Percentiles rank a stretch among this genome's conserved stretches.
Conservation (phyloP, 1,284 basidiomycete genomes). For the Rhodotorula mucilaginosa region DNA sequence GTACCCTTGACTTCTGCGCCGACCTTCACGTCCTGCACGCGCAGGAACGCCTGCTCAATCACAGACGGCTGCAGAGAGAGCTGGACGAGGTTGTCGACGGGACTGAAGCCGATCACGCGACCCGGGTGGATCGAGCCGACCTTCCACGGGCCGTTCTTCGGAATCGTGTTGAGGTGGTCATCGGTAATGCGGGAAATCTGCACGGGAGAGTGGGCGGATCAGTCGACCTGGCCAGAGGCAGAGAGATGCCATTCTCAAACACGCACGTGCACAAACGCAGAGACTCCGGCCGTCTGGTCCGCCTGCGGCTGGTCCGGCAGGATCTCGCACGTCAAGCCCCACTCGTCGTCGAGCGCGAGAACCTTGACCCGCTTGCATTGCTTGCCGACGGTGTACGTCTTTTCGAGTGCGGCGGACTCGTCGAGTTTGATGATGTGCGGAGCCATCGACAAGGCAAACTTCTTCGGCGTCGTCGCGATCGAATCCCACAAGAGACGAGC, state of each 20-base stretch:
- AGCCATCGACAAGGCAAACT: constrained; percentile 74
- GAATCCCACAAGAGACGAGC: constrained; percentile 81
- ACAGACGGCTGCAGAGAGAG: constrained; percentile 79
- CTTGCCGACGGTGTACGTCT: constrained; percentile 67
- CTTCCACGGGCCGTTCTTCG: constrained; percentile 73
- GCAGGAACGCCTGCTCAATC: constrained; percentile 81
- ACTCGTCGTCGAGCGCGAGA: constrained; percentile 69
- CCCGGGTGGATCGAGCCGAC: constrained; percentile 75
- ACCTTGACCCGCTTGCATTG: constrained; percentile 67
- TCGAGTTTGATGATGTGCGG: constrained; percentile 62
- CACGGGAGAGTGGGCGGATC: not conserved
- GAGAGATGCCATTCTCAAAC: no score
- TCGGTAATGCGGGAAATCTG: constrained; percentile 93
- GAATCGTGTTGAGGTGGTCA: constrained; percentile 69
- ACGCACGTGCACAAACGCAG: constrained; percentile 83
- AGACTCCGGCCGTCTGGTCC: constrained; percentile 54
- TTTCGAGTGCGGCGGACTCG: constrained; percentile 50
- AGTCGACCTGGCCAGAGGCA: no score
- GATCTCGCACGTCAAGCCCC: constrained; percentile 71
- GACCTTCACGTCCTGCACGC: constrained; percentile 76
- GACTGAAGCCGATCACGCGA: constrained; percentile 83
- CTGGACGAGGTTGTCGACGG: constrained; percentile 83
- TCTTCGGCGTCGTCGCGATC: constrained; percentile 60
- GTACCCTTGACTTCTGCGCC: constrained; percentile 82
- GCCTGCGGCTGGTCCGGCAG: constrained; percentile 7